Evolutionary conservation across 139 green algal genomes (phyloP).

Genomic region (Volvox reticuliferus): DNA sequence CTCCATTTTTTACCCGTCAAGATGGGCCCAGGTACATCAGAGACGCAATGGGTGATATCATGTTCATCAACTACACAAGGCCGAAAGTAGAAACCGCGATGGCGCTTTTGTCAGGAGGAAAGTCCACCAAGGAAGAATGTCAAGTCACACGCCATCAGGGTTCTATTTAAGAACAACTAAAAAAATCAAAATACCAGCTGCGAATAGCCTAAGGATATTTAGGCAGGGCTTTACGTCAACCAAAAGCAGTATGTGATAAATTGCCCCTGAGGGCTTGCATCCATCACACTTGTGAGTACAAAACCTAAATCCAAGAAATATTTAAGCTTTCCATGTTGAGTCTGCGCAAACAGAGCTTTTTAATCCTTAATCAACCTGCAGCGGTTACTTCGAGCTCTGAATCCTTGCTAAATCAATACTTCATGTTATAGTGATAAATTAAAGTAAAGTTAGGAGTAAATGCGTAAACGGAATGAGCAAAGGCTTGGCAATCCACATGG

Average conservation of each 20-base stretch:
- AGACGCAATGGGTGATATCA: neutral
- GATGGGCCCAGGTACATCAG: neutral
- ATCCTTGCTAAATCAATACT: neutral
- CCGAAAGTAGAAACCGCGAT: neutral
- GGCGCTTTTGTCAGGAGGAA: neutral
- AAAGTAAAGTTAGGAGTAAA: neutral
- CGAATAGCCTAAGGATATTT: too few relatives aligned
- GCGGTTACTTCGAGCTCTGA: neutral
- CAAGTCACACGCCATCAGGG: neutral
- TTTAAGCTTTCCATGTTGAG: neutral
- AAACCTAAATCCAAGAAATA: too few relatives aligned
- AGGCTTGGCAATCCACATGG: neutral
- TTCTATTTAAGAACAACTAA: neutral
- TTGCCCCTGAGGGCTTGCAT: too few relatives aligned
- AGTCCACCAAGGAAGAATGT: neutral
- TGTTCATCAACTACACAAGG: neutral
- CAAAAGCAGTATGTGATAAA: too few relatives aligned
- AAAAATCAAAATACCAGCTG: too few relatives aligned
- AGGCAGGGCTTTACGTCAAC: too few relatives aligned
- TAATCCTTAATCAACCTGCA: neutral
- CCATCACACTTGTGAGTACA: too few relatives aligned
- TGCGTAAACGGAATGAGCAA: neutral
- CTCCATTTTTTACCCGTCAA: neutral
- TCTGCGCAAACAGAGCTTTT: neutral
- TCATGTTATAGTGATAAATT: neutral